Evolutionary conservation across 495 filamentous ascomycete genomes (phyloP), one percentile per base, ranked within the genome.

Genomic region (Annulohypoxylon stygium): DNA sequence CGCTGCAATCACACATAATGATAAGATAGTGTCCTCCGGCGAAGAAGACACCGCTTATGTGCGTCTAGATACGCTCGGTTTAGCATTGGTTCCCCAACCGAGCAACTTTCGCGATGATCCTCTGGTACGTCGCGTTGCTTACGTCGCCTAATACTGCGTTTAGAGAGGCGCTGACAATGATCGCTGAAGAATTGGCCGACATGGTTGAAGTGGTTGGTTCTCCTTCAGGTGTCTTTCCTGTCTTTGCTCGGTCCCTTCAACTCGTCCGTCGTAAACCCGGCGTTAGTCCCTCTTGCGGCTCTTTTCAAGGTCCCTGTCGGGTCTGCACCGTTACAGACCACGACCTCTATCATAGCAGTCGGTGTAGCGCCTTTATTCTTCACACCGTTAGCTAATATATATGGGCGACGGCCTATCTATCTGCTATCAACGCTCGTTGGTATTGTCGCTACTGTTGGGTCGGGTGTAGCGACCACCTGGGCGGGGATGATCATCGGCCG

Each of bases 31-130:
- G 7, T 47, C n/a, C 5, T 20, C 43, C 4, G n/a, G 43, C 4
- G 43, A 47, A 1, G 43, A 47, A 20, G 8, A 20, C 8, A 47
- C n/a, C 18, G n/a, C 8, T n/a, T 47, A 47, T 20, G n/a, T 47
- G 4, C 43, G 18, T 5, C 43, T 47, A 16, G 43, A 47, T 47
- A 20, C 18, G n/a, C 16, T 18, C 12, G 43, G 43, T 20, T 9
- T 47, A 47, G 43, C 43, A 47, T 20, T 47, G 43, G 43, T 47
- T 47, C 43, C 43, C 20, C 43, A 47, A 14, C 43, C 43, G 5
- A 47, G 43, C 16, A 47, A 47, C 0, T 47, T 47, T 47, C 43
- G 43, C 7, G 43, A 47, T 20, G 43, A 47, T 20, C 43, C 43
- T 47, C 43, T 47, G 43, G 43, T 47, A 47, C 12, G 43, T 47